phyloP scores from a whole-genome alignment of 73 alveolate genomes.

The Tetrahymena elliotti region DNA sequence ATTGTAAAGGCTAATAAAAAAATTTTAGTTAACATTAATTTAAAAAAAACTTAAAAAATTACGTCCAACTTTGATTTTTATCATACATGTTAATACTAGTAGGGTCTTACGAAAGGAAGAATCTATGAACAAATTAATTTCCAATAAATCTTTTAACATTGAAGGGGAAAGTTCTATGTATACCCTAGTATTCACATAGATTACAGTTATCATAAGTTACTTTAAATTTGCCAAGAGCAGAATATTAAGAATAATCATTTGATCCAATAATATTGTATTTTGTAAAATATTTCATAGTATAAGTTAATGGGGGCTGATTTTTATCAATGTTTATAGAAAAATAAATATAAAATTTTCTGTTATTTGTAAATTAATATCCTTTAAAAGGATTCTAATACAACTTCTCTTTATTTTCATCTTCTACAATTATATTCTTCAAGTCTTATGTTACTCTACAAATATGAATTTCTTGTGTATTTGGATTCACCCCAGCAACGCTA shows the following conservation, averaged over 20 bases:
- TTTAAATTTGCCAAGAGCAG: not conserved
- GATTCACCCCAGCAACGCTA: not conserved
- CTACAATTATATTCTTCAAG: not conserved
- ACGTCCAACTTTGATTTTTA: not conserved
- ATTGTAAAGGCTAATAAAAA: not conserved
- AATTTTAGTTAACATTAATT: not conserved
- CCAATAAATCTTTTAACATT: not conserved
- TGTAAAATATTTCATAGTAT: not conserved
- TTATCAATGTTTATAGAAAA: not conserved
- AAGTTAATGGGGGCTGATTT: not conserved
- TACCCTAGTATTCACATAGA: not conserved
- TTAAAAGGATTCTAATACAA: not conserved
- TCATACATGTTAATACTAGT: not conserved
- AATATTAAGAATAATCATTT: not conserved
- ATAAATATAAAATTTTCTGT: not conserved
- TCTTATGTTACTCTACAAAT: not conserved
- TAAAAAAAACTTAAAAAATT: not conserved
- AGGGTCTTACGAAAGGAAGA: not conserved
- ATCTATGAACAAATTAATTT: not conserved
- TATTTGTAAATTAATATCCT: not conserved
- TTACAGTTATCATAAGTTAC: not conserved
- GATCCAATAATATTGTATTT: not conserved
- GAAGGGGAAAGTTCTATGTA: not conserved
- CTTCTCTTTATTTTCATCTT: not conserved
- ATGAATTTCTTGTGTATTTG: not conserved